Evolutionary conservation across 2,329 filamentous ascomycete genomes (phyloP), one percentile per base, ranked within the genome.

Genomic region (Akanthomyces uredinophilus): DNA sequence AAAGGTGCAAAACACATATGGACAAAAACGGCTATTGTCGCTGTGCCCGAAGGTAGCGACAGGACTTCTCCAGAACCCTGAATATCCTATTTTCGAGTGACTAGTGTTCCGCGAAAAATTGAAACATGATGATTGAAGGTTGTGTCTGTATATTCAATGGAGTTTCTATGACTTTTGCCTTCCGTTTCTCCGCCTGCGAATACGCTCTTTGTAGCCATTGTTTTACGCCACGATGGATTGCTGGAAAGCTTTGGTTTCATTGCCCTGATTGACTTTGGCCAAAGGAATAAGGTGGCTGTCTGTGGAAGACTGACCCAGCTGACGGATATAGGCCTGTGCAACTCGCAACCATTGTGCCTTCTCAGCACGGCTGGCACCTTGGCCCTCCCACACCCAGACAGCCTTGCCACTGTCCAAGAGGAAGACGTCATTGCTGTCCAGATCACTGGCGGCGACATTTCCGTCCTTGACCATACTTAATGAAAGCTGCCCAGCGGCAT

Each of bases 381-480:
- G 72, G 0, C 87, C 87, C 68, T 87, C 80, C 87, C 87, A 89
- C 2, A 89, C 84, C 86, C 86, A 90, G 39, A 89, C 75, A 8
- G 74, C 74, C 56, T 71, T 79, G 7, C 85, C 78, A 66, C 87
- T 84, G 64, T 83, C 81, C 22, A 87, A 76, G 22, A 90, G 70
- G 68, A 89, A 89, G 5, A 89, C 81, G 67, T 89, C 86, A 51
- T 80, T 77, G 46, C 78, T 79, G 64, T 87, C 79, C 7, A 89
- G 73, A 65, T 87, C 84, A 0, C 73, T 69, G 51, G 68, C 70
- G 4, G 73, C 68, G 16, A 86, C 77, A 1, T 73, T 69, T 0
- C 81, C 83, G 49, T 87, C 82, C 68, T 84, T 87, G 64, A 87
- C 79, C 3, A 85, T 73, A 52, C 82, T 77, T 64, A 89, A 88